phyloP scores from a whole-genome alignment of 768 basidiomycete species.

The Lactifluus echinatus region DNA sequence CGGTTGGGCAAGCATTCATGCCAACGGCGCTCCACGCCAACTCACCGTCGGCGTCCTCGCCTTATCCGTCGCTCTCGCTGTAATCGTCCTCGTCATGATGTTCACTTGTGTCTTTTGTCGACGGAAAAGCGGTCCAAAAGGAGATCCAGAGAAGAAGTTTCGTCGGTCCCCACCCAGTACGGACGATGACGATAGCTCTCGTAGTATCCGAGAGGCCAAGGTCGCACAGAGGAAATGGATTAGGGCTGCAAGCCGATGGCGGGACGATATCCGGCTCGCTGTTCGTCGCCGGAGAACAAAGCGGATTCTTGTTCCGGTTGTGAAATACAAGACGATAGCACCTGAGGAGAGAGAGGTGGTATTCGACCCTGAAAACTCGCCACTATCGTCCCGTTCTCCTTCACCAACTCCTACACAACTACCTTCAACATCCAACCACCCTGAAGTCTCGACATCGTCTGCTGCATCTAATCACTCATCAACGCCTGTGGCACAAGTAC shows the following conservation, averaged over 20 bases:
- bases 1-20: constrained; percentile 17
- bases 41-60: constrained; percentile 31
- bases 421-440: not conserved
- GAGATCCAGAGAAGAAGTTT: constrained; percentile 47
- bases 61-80: constrained; percentile 54
- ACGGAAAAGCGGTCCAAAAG: constrained; percentile 31
- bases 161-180: constrained; percentile 26
- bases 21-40: not conserved
- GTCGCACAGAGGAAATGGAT: constrained; percentile 54
- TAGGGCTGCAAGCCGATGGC: constrained; percentile 61
- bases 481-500: not conserved
- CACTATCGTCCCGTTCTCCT: not conserved
- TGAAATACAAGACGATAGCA: not conserved
- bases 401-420: constrained; percentile 3
- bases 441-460: not conserved
- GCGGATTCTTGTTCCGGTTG: constrained; percentile 1
- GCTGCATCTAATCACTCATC: not conserved
- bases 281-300: constrained; percentile 46
- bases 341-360: not conserved
- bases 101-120: constrained; percentile 55
- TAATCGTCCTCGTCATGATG: constrained; percentile 53
- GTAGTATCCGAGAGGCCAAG: constrained; percentile 35
- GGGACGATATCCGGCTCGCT: constrained; percentile 49
- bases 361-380: not conserved
- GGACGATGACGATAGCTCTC: constrained; percentile 24